phyloP scores from a whole-genome alignment of 2,329 filamentous ascomycete species.

The Colletotrichum sidae region DNA sequence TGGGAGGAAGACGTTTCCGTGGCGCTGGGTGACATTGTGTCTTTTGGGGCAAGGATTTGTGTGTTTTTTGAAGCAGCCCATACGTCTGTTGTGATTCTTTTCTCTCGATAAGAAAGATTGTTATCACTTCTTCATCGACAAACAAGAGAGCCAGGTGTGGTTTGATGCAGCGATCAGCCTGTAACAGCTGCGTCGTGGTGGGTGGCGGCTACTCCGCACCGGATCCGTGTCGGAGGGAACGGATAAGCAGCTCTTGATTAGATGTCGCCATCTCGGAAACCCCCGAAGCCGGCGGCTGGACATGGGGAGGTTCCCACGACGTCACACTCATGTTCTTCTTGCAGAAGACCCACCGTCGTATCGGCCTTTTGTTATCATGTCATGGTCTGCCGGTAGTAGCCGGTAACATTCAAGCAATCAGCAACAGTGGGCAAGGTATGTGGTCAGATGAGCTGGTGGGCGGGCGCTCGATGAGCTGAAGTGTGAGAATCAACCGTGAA shows the following conservation, averaged over 20 bases:
- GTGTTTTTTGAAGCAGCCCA: background rate
- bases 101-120: background rate
- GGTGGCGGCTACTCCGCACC: slow-evolving; percentile 18
- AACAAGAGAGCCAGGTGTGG: no score
- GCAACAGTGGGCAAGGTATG: no score
- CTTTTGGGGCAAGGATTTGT: background rate
- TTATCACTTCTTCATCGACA: background rate
- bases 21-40: slow-evolving; percentile 31
- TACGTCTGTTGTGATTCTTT: background rate
- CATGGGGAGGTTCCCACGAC: background rate
- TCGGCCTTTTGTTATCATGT: no score
- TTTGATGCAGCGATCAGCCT: no score
- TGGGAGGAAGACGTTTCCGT: slow-evolving; percentile 1
- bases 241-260: slow-evolving; percentile 12
- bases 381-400: no score
- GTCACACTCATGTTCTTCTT: no score
- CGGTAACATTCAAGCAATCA: no score
- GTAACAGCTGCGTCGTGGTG: background rate
- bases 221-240: background rate
- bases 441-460: slow-evolving; percentile 1
- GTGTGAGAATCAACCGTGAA: background rate
- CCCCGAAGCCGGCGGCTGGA: slow-evolving; percentile 17
- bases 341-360: no score
- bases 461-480: background rate
- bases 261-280: slow-evolving; percentile 29